A percentile compares a stretch with the other conserved stretches of the same genome.
Conservation (phyloP, 1,284 basidiomycete species). For the Irpex sp. region DNA sequence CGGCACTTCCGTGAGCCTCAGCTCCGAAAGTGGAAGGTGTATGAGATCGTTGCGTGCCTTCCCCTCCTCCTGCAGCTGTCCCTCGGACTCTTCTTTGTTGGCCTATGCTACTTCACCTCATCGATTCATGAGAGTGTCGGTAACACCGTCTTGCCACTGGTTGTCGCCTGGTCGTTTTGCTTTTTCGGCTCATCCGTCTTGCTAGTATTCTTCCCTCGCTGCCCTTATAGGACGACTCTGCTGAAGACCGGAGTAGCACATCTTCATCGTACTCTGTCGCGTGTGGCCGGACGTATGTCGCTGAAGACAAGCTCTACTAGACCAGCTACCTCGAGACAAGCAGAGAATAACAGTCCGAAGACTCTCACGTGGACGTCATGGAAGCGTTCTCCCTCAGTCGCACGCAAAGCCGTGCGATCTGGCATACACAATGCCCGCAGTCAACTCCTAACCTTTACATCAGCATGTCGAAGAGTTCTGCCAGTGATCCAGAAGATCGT, state of each 20-base stretch:
- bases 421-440: too few relatives aligned
- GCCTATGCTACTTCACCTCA: neutral
- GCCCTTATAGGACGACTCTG: neutral
- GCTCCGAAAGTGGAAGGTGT: neutral
- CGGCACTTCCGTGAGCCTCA: slow-evolving; percentile 4
- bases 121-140: neutral
- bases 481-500: too few relatives aligned
- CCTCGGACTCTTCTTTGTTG: neutral
- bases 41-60: neutral
- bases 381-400: too few relatives aligned
- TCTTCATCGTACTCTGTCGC: neutral
- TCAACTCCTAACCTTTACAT: too few relatives aligned
- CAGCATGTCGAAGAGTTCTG: too few relatives aligned
- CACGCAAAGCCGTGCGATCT: too few relatives aligned
- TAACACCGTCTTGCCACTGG: neutral
- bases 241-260: neutral
- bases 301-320: neutral
- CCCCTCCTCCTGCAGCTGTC: neutral
- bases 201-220: neutral
- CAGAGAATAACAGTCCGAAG: too few relatives aligned
- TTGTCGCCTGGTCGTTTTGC: neutral
- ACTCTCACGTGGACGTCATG: too few relatives aligned
- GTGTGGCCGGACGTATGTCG: neutral
- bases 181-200: neutral
- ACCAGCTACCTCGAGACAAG: too few relatives aligned